Base-by-base conservation (phyloP, 2,329 filamentous ascomycete species). In the Cladophialophora exuberans region DNA sequence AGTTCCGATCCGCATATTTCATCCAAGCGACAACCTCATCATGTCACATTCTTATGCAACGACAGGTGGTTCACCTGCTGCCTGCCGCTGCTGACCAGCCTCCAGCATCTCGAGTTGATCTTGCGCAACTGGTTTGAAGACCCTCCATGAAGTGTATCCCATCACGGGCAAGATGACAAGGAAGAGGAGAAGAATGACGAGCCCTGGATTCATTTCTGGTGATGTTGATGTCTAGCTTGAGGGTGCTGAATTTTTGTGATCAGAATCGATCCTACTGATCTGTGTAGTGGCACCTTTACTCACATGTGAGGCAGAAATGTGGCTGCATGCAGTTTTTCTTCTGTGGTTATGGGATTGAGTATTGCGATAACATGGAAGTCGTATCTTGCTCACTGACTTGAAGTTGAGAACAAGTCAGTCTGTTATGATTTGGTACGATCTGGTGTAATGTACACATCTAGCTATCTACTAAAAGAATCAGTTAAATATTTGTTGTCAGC, bases 181-280 rank as follows among this genome's bases (percentile, higher is more conserved):
- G 31, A 69, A 60, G 51, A 66, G 60, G 22, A 69, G 30, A 26
- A 66, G 48, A 33, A 69, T 63, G 3, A 48, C 50, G 31, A 65
- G 47, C 18, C 58, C 65, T 11, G 54, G 39, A 23, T 62, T 59
- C 66, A 67, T 67, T 3, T 25, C 17, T 33, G 20, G 18, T 26
- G 2, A 25, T 13, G 13, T 31, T 43, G 45, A 38, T 28, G 36
- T 36, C 22, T 38, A 22, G n/a, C 6, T 22, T 25, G 20, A 7
- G 7, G 13, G 25, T n/a, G 6, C 39, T 42, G 39, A 22, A 26
- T 31, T 31, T 18, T 18, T n/a, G 20, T 42, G 9, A 42, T 42
- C 9, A 42, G 39, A 10, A 18, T 42, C 6, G 18, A 42, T 18
- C 2, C 11, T 31, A 31, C 7, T n/a, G n/a, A n/a, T n/a, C n/a